Evolutionary conservation across 2,329 filamentous ascomycete genomes (phyloP).

Genomic region (Pseudocercospora crystallina): DNA sequence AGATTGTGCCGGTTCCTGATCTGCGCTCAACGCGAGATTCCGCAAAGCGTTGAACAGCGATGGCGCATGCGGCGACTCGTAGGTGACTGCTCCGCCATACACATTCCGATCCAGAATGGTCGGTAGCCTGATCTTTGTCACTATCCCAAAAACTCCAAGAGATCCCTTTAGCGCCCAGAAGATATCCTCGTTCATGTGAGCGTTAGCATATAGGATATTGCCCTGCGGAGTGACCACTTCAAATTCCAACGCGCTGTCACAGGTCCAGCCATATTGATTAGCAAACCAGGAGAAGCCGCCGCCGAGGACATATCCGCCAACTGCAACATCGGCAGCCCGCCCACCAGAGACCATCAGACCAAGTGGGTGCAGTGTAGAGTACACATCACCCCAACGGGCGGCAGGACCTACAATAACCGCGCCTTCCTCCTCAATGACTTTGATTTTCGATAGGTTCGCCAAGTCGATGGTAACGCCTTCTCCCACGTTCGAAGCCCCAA

Average conservation of each 20-base stretch:
- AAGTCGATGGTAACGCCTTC: constrained; percentile 32
- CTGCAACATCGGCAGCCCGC: constrained; percentile 45
- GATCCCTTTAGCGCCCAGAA: constrained; percentile 32
- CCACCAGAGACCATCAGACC: constrained; percentile 47
- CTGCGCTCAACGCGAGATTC: constrained; percentile 3
- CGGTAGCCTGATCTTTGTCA: constrained; percentile 27
- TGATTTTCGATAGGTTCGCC: constrained; percentile 13
- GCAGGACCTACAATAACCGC: constrained; percentile 19
- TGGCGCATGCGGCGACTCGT: constrained; percentile 11
- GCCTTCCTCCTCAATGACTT: not conserved
- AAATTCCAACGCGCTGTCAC: constrained; percentile 33
- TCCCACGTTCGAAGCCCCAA: constrained; percentile 27
- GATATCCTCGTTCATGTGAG: constrained; percentile 24
- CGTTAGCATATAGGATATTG: constrained; percentile 21
- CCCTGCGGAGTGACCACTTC: constrained; percentile 29
- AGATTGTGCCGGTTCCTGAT: constrained; percentile 12
- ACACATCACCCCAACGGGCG: constrained; percentile 36
- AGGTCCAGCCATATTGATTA: constrained; percentile 49
- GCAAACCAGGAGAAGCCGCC: constrained; percentile 52
- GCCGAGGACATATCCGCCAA: constrained; percentile 48
- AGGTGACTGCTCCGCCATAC: constrained; percentile 23
- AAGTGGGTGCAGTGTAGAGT: constrained; percentile 39
- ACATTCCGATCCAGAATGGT: constrained; percentile 27
- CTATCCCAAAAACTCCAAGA: constrained; percentile 25
- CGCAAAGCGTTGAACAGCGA: constrained; percentile 19